Base-by-base conservation (phyloP, 345 rosid species). In the Lumnitzera racemosa region DNA sequence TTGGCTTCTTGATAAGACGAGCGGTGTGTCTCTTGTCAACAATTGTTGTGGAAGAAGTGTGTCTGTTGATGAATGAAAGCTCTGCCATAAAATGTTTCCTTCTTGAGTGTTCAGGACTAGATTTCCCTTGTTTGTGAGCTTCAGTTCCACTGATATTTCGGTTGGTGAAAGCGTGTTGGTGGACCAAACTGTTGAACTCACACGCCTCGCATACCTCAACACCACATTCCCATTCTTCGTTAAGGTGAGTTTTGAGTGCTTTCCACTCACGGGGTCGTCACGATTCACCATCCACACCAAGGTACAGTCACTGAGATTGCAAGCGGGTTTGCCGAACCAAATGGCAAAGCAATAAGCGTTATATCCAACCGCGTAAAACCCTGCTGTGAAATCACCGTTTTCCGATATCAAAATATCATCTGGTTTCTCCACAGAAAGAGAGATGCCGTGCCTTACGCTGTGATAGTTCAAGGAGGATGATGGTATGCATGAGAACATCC, bases 251-350 rank as follows among this genome's bases (percentile, higher is more conserved):
- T 62, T 66, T 17, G 82, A 74, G 56, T 50, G 47, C 63, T 49
- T 70, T 27, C 82, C 82, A 25, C 77, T 80, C 24, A 72, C 72
- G 0, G 82, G 80, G 3, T 56, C 12, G 47, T 77, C 76, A 0
- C 78, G 74, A 65, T 80, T 80, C 5, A 79, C 77, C 73, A 67
- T 76, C 81, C 81, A 80, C 23, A 75, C 63, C 24, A 15, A 11
- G 43, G 60, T 47, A 53, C 36, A 27, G 1, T 60, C 24, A 0
- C 66, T 48, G 48, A 25, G 27, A 20, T 15, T 12, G 5, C 65
- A 62, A 36, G 36, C 13, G 11, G 52, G 65, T 20, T 62, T 11
- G 58, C 56, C 56, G 59, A 69, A 72, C 80, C 77, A 72, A 25
- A 66, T 47, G 17, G 74, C 65, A 51, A 74, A 70, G 70, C 50